These are phyloP conservation scores for Chalciporus sphaerocephalus DNA, from an alignment of 768 basidiomycete species.

Conservation along the genomic window DNA sequence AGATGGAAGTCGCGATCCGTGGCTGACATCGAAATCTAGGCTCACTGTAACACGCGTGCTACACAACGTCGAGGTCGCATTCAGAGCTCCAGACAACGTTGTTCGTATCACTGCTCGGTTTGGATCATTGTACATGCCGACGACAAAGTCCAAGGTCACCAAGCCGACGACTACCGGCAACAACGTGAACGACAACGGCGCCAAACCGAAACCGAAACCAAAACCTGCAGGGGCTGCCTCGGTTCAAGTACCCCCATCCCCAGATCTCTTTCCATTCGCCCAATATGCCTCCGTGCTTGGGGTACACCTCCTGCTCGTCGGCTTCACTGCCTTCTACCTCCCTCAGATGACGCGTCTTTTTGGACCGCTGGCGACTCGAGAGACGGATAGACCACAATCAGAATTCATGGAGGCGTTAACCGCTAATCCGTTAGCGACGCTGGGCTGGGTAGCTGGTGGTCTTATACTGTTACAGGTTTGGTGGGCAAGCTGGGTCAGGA, in stretches of 20 bases:
- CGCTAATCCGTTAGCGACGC: conserved; percentile 50
- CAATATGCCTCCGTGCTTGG: conserved; percentile 64
- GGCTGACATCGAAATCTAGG: too few relatives aligned
- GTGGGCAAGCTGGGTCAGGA: conserved; percentile 68
- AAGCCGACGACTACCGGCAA: conserved; percentile 5
- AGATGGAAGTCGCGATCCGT: too few relatives aligned
- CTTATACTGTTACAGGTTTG: conserved; percentile 53
- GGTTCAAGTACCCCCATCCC: not conserved
- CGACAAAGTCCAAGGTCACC: not conserved
- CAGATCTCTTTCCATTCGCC: conserved; percentile 44
- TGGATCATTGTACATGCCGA: not conserved
- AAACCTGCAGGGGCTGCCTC: conserved; percentile 1
- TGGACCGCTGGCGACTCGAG: conserved; percentile 30
- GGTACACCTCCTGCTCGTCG: conserved; percentile 61
- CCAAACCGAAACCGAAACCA: not conserved
- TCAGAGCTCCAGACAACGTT: not conserved
- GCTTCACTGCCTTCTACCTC: conserved; percentile 64
- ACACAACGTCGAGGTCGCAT: not conserved
- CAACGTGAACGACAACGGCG: not conserved
- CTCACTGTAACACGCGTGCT: too few relatives aligned
- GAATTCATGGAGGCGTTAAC: conserved; percentile 68
- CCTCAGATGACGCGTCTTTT: conserved; percentile 54
- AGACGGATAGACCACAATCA: conserved; percentile 62
- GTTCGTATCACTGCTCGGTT: not conserved
- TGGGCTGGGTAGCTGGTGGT: conserved; percentile 55